Evolutionary conservation across 2,329 filamentous ascomycete species (phyloP), one percentile per base, ranked within the genome.

Genomic region (Epichloe glyceriae): DNA sequence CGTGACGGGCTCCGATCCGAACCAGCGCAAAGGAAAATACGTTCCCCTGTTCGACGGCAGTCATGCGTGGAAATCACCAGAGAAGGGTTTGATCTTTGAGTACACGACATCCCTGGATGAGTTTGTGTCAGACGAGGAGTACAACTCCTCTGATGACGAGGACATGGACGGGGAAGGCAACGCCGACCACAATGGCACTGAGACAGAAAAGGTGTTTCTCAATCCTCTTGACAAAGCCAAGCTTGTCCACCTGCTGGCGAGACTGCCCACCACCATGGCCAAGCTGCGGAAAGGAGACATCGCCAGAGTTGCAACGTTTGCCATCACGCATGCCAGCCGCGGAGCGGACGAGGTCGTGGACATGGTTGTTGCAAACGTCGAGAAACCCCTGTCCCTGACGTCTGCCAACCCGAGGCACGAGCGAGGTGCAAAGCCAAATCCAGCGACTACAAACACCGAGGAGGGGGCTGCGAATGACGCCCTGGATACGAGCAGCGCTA

Each of bases 281-380:
- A 85, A 79, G 57, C 73, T 96, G 26, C 79, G 87, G 30, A 88
- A 88, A 61, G 89, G 88, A 3, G 88, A 97, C 61, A 80, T 97
- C 44, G 90, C 88, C 1, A 79, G 89, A 5, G 75, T 96, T 2
- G 91, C 90, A 1, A 79, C 85, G 3, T 96, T 97, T 67, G 90
- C 90, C 12, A 88, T 97, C 51, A 84, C 83, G 2, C 88, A 97
- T 63, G 86, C 89, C 1, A 87, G 85, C 39, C 77, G 82, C 19
- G 93, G 90, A 15, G 86, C 88, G 12, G 86, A 94, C 56, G 93
- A 97, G 69, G 84, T 96, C 37, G 89, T 95, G n/a, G 80, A 91
- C 47, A 80, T 95, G 68, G 82, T 97, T 38, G 78, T 95, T 0
- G 76, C 82, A 1, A 97, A 98, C 60, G 75, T 97, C 35, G 75